phyloP scores from a whole-genome alignment of 129 eudicot species.

The Escallonia herrerae region DNA sequence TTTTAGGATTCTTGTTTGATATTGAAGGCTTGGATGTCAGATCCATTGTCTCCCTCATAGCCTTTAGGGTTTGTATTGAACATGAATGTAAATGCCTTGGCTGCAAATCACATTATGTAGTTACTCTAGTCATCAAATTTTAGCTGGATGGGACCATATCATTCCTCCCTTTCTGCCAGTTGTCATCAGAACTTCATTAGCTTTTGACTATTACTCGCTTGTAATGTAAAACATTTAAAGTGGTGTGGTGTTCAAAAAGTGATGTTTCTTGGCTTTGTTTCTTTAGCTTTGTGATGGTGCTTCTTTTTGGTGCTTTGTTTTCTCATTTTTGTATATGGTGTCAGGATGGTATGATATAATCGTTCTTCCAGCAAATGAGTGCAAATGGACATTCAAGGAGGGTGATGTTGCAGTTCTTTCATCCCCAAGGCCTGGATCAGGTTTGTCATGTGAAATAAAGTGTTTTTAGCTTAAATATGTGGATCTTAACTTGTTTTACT shows the following conservation, averaged over 20 bases:
- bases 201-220: too few relatives aligned
- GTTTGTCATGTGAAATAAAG: constrained; percentile 19
- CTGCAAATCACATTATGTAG: too few relatives aligned
- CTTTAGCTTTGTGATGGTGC: neutral
- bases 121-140: too few relatives aligned
- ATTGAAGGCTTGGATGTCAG: too few relatives aligned
- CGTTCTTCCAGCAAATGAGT: constrained; percentile 58
- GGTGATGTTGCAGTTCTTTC: constrained; percentile 99
- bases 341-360: constrained; percentile 92
- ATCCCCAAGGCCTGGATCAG: constrained; percentile 76
- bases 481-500: constrained; percentile 3
- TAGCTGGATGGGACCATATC: too few relatives aligned
- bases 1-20: neutral
- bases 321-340: neutral
- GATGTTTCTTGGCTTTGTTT: neutral
- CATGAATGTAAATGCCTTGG: too few relatives aligned
- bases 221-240: too few relatives aligned
- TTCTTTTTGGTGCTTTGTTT: neutral
- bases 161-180: too few relatives aligned
- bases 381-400: constrained; percentile 86
- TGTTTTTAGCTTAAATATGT: neutral
- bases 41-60: too few relatives aligned
- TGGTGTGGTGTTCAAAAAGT: too few relatives aligned
- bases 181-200: too few relatives aligned
- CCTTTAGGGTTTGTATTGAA: too few relatives aligned